A percentile compares a stretch with the other conserved stretches of the same genome.
phyloP scores from a whole-genome alignment of 345 rosid species.

The Litchi chinensis region DNA sequence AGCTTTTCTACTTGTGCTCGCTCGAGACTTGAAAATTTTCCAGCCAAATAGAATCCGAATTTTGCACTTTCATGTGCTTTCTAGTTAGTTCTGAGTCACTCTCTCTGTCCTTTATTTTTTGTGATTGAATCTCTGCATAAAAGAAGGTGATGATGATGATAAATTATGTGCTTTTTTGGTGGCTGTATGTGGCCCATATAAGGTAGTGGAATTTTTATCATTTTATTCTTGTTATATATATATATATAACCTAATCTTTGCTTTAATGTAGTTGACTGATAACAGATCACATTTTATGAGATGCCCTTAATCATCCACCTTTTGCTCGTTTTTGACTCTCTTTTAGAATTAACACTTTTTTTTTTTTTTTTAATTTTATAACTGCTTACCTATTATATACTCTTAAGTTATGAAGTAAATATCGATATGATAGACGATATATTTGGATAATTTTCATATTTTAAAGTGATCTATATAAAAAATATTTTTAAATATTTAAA shows the following conservation, averaged over 20 bases:
- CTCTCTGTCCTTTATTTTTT: not conserved
- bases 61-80: conserved; percentile 11
- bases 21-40: not conserved
- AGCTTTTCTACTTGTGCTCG: not conserved
- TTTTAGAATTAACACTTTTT: conserved; percentile 7
- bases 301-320: conserved; percentile 6
- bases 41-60: not conserved
- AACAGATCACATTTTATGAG: not conserved
- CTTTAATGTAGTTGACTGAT: conserved; percentile 13
- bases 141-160: not conserved
- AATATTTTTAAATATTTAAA: no score
- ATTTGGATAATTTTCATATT: no score
- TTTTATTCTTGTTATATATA: not conserved
- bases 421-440: no score
- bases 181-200: not conserved
- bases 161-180: not conserved
- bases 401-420: no score
- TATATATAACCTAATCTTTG: not conserved
- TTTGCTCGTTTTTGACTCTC: conserved; percentile 29
- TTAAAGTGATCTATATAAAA: no score
- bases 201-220: not conserved
- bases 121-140: not conserved
- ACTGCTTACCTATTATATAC: no score
- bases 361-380: no score
- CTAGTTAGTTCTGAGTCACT: conserved; percentile 1